Conservation (phyloP, 2,329 filamentous ascomycete genomes). For the Aureobasidium sp. region DNA sequence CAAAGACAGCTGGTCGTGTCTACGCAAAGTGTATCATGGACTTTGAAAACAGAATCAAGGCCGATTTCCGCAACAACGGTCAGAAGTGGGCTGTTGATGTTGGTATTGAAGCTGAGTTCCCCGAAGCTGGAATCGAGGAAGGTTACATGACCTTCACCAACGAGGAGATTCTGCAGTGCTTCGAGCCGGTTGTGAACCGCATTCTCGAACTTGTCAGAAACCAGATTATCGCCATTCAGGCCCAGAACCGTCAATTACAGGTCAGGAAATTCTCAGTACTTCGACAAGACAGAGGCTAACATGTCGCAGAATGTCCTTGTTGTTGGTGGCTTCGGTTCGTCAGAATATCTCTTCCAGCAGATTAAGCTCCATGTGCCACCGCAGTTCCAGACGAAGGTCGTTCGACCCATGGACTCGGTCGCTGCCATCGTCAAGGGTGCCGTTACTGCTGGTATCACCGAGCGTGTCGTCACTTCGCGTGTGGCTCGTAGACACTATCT, state of each 20-base stretch:
- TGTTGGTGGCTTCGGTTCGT: constrained; percentile 95
- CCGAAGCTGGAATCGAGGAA: constrained; percentile 95
- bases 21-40: constrained; percentile 99
- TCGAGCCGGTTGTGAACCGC: constrained; percentile 94
- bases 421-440: constrained; percentile 98
- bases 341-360: constrained; percentile 98
- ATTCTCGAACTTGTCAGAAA: constrained; percentile 94
- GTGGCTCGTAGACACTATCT: constrained; percentile 96
- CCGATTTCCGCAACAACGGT: constrained; percentile 97
- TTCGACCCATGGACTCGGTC: constrained; percentile 97
- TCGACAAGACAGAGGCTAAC: constrained; percentile 24
- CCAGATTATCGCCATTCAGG: constrained; percentile 98
- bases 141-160: constrained; percentile 99
- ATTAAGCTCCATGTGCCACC: constrained; percentile 98
- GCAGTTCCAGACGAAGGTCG: constrained; percentile 97
- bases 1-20: constrained; percentile 93
- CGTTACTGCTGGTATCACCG: constrained; percentile 94
- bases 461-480: constrained; percentile 92
- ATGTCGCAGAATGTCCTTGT: constrained; percentile 72
- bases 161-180: constrained; percentile 97
- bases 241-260: constrained; percentile 86
- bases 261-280: constrained; percentile 34
- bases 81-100: constrained; percentile 99
- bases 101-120: constrained; percentile 96
- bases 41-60: constrained; percentile 99